Base-by-base conservation (phyloP, 768 basidiomycete species). In the Rubroboletus satanas region DNA sequence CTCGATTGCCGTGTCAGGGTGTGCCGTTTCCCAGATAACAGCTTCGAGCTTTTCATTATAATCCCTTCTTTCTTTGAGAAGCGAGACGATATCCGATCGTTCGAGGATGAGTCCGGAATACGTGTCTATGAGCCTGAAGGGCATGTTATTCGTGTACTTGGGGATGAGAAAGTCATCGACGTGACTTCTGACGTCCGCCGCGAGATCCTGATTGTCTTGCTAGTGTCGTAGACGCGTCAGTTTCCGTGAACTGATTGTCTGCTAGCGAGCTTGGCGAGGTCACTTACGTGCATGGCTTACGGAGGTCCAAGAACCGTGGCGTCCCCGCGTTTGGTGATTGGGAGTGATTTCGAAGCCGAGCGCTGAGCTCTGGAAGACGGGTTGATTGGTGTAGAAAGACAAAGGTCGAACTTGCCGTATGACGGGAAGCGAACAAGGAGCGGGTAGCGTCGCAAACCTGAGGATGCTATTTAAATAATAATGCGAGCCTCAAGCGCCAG, bases 71-170 rank as follows among this genome's bases (percentile, higher is more conserved):
- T 12, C 8, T 28, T 57, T 54, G 37, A 66, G 65, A 35, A 66
- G 50, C 6, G 57, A 44, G 14, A 51, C 49, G 39, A 66, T 53
- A 12, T 64, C 55, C 5, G 46, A 56, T 31, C 23, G 56, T 29
- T 58, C 52, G 45, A 66, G 45, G 45, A 67, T 57, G 55, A 53
- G 55, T 7, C 66, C 66, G 2, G 66, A 63, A 15, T 68, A 67
- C 0, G 66, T 67, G 54, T 67, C 66, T 12, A 47, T 48, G 42
- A 67, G 59, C 49, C 61, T 63, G 49, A 68, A 45, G 2, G 66
- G 66, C 63, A 68, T 63, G 8, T 50, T 54, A 3, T 39, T 57
- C 15, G 49, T 47, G 7, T 57, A 57, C 14, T 61, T 55, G 18
- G 54, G 47, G 38, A 66, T 57, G 29, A 67, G 36, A 21, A 42